A percentile compares a stretch with the other conserved stretches of the same genome.
phyloP scores from a whole-genome alignment of 371 early-diverging fungal species.

The Rhizopus sp. region DNA sequence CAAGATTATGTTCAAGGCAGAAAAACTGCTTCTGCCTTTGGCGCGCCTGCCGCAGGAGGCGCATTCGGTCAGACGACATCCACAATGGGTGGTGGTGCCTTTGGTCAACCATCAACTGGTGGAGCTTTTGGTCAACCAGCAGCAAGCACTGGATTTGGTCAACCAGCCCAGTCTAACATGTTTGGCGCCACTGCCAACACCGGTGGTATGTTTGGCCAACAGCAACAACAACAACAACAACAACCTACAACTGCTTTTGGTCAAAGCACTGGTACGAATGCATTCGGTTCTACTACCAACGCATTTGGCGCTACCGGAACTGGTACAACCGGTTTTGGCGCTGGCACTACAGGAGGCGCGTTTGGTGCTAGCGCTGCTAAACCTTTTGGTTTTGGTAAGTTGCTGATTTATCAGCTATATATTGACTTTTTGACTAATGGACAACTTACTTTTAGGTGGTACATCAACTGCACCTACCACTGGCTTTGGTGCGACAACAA shows the following conservation, averaged over 20 bases:
- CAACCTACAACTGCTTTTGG: constrained; percentile 37
- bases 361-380: constrained; percentile 34
- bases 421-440: background rate
- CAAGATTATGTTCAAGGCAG: constrained; percentile 90
- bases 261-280: constrained; percentile 12
- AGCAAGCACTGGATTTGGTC: constrained; percentile 27
- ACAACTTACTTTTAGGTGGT: constrained; percentile 8
- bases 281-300: constrained; percentile 33
- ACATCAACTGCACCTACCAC: constrained; percentile 32
- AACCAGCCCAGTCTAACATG: constrained; percentile 9
- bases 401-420: background rate
- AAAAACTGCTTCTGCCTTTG: constrained; percentile 56
- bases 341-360: constrained; percentile 27
- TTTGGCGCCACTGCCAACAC: constrained; percentile 23
- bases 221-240: background rate
- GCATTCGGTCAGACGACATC: constrained; percentile 52
- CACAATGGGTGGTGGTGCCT: constrained; percentile 27
- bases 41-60: constrained; percentile 42
- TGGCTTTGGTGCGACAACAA: constrained; percentile 41
- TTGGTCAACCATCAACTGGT: constrained; percentile 30
- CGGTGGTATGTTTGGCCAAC: constrained; percentile 21
- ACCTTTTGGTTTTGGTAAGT: constrained; percentile 42
- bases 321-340: constrained; percentile 27
- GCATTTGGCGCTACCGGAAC: constrained; percentile 11
- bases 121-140: constrained; percentile 53